phyloP scores from a whole-genome alignment of 345 rosid species.

The Lenwebbia sp. region DNA sequence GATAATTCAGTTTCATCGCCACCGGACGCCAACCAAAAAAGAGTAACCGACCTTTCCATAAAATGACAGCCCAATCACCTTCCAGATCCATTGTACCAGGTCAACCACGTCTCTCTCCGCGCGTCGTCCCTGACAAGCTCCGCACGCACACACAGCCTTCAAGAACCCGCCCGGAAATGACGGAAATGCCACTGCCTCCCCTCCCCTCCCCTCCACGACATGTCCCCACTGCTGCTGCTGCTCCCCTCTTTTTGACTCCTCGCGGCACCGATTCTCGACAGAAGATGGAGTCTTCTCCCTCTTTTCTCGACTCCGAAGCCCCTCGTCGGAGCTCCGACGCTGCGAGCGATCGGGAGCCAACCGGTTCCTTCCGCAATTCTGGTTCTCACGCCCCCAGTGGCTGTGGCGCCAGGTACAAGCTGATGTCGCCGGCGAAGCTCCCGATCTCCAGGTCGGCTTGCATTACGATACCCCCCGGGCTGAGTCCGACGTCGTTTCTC shows the following conservation, averaged over 20 bases:
- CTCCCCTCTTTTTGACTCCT: not conserved
- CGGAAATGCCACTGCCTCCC: constrained; percentile 1
- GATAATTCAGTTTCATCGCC: not conserved
- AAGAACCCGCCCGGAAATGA: not conserved
- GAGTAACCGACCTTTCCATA: not conserved
- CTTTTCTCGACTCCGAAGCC: constrained; percentile 5
- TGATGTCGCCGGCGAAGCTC: constrained; percentile 95
- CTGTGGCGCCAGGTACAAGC: constrained; percentile 79
- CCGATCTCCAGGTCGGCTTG: constrained; percentile 90
- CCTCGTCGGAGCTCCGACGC: constrained; percentile 8
- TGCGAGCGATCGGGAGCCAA: constrained; percentile 12
- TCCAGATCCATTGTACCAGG: not conserved
- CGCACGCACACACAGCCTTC: not conserved
- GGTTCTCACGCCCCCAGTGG: constrained; percentile 6
- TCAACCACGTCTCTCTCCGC: not conserved
- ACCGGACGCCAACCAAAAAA: not conserved
- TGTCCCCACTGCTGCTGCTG: not conserved
- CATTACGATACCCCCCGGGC: constrained; percentile 73
- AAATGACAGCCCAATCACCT: not conserved
- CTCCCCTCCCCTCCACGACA: not conserved
- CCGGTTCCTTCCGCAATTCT: constrained; percentile 2
- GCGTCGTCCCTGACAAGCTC: not conserved
- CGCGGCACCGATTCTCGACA: not conserved
- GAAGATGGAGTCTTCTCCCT: not conserved
- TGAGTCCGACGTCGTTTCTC: constrained; percentile 86